Evolutionary conservation across 768 basidiomycete species (phyloP).

Genomic region (Rhodocollybia butyracea): DNA sequence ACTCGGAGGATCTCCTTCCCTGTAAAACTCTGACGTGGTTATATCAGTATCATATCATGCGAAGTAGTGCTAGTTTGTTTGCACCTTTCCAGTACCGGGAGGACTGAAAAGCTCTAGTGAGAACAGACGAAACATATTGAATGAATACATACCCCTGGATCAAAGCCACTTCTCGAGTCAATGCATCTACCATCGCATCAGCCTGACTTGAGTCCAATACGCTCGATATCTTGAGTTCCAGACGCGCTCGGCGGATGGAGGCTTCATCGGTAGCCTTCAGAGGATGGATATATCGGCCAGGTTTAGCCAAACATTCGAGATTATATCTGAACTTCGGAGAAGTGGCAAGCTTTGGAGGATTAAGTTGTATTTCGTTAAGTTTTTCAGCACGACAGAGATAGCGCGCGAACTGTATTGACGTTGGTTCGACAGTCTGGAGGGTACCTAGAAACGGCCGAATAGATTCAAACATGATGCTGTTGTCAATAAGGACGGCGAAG

Average conservation of each 20-base stretch:
- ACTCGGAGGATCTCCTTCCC: conserved; percentile 69
- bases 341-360: conserved; percentile 52
- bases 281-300: conserved; percentile 33
- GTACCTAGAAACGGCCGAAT: conserved; percentile 67
- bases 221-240: conserved; percentile 42
- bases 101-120: conserved; percentile 40
- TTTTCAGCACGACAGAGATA: conserved; percentile 42
- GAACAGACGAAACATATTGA: neutral
- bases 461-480: conserved; percentile 63
- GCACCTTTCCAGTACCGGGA: conserved; percentile 76
- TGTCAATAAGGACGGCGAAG: conserved; percentile 49
- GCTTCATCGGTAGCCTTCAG: conserved; percentile 35
- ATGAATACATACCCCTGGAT: conserved; percentile 61
- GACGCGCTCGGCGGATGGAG: conserved; percentile 47
- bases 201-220: conserved; percentile 69
- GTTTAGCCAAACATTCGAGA: conserved; percentile 50
- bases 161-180: conserved; percentile 58
- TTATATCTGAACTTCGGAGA: conserved; percentile 56
- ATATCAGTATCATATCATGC: too few relatives aligned
- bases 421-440: conserved; percentile 50
- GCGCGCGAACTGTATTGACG: conserved; percentile 49
- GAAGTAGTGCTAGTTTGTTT: too few relatives aligned
- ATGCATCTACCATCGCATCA: conserved; percentile 59
- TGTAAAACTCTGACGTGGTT: conserved; percentile 64
- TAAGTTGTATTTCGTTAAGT: conserved; percentile 32